Percentiles rank a stretch among this genome's conserved stretches.
Evolutionary conservation across 305 asterid genomes (phyloP).

Genomic region (Solanum chacoense): DNA sequence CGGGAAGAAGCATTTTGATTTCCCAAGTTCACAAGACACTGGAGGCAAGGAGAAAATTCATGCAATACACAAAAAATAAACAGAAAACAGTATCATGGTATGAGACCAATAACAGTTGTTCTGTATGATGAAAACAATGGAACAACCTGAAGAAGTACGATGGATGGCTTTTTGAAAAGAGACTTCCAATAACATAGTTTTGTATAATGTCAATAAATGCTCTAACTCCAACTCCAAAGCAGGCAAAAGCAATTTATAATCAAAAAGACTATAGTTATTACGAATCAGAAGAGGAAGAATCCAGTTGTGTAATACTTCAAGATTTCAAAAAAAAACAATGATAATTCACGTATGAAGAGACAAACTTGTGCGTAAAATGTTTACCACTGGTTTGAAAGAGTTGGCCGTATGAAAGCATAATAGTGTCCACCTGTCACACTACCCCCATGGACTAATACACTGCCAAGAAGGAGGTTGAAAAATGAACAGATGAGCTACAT

Average conservation of each 20-base stretch:
- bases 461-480: constrained; percentile 15
- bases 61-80: background rate
- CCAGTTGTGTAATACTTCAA: background rate
- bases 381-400: constrained; percentile 86
- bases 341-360: background rate
- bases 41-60: background rate
- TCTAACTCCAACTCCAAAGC: background rate
- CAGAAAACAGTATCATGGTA: background rate
- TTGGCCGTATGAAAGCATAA: constrained; percentile 88
- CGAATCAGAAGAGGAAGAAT: background rate
- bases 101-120: background rate
- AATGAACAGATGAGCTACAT: background rate
- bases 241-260: background rate
- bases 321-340: background rate
- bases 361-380: background rate
- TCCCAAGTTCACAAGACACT: background rate
- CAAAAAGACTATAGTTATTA: background rate
- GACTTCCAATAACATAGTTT: background rate
- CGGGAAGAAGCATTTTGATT: background rate
- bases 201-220: background rate
- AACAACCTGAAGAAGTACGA: background rate
- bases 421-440: constrained; percentile 96
- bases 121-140: background rate
- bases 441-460: constrained; percentile 94
- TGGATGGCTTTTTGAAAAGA: background rate